Percentiles rank a stretch among this genome's conserved stretches.
Evolutionary conservation across 371 early-diverging fungal genomes (phyloP).

Genomic region (Vairimorpha ceranae): DNA sequence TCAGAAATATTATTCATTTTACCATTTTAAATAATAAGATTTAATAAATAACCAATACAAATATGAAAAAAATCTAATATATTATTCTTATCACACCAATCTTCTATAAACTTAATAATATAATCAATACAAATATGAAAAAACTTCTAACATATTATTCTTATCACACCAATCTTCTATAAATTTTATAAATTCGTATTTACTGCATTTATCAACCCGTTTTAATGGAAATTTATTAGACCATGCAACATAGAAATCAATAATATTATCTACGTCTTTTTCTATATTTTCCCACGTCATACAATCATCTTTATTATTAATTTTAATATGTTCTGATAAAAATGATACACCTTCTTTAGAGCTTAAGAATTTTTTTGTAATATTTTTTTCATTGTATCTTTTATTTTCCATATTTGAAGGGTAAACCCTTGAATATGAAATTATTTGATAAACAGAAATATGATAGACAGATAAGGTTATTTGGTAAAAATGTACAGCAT

Average conservation of each 20-base stretch:
- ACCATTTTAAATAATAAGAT: no score
- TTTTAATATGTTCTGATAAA: constrained; percentile 15
- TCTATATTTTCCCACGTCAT: not conserved
- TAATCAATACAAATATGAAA: constrained; percentile 27
- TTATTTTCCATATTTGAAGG: no score
- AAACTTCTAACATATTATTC: constrained; percentile 16
- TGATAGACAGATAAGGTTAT: constrained; percentile 58
- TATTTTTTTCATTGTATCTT: constrained; percentile 43
- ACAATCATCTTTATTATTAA: not conserved
- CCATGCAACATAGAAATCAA: constrained; percentile 53
- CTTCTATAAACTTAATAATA: constrained; percentile 45
- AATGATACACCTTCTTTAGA: constrained; percentile 41
- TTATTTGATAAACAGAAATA: constrained; percentile 19
- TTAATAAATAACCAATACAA: not conserved
- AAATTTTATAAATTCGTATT: constrained; percentile 52
- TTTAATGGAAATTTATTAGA: constrained; percentile 41
- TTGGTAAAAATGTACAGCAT: constrained; percentile 55
- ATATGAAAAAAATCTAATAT: constrained; percentile 26
- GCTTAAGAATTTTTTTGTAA: constrained; percentile 38
- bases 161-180: constrained; percentile 41
- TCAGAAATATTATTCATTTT: no score
- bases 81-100: constrained; percentile 28
- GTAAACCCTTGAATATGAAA: not conserved
- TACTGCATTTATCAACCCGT: constrained; percentile 15
- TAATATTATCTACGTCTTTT: constrained; percentile 33